These are phyloP conservation scores for Fusarium denticulatum DNA, from an alignment of 2,329 filamentous ascomycete genomes.

Conservation along the genomic window DNA sequence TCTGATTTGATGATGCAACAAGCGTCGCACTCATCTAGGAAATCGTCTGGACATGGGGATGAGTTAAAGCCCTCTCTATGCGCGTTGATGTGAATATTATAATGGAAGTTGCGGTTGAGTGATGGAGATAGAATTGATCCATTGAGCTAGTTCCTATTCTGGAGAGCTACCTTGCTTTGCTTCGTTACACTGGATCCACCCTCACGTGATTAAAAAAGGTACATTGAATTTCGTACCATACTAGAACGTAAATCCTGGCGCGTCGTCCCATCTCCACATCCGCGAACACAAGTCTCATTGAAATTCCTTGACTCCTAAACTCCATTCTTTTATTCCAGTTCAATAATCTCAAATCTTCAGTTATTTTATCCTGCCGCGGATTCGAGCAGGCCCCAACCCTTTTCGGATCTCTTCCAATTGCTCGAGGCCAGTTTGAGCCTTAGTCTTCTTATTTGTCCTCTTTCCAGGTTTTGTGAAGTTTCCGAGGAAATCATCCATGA, in stretches of 20 bases:
- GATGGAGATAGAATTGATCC: constrained; percentile 31
- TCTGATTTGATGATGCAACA: constrained; percentile 54
- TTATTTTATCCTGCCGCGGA: constrained; percentile 52
- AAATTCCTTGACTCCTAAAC: constrained; percentile 20
- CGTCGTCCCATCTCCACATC: neutral
- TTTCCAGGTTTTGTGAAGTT: constrained; percentile 77
- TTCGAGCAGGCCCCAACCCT: constrained; percentile 79
- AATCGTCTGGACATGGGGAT: constrained; percentile 48
- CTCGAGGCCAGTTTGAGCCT: constrained; percentile 81
- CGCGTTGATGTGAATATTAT: constrained; percentile 14
- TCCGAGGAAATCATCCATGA: constrained; percentile 93
- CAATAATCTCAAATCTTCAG: neutral
- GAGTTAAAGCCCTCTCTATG: constrained; percentile 26
- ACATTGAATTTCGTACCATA: neutral
- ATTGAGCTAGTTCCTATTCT: constrained; percentile 37
- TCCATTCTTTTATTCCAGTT: constrained; percentile 13
- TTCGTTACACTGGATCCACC: constrained; percentile 9
- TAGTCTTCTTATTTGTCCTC: constrained; percentile 80
- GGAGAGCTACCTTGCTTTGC: constrained; percentile 33
- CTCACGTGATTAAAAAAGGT: constrained; percentile 33
- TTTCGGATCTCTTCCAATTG: constrained; percentile 91
- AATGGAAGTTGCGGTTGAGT: constrained; percentile 8
- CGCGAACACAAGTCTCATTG: constrained; percentile 7
- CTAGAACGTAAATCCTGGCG: neutral
- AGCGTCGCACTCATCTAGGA: constrained; percentile 51